Percentiles rank a stretch among this genome's conserved stretches.
phyloP scores from a whole-genome alignment of 228 moss, liverwort and hornwort genomes.

The Sphagnum magellanicum region DNA sequence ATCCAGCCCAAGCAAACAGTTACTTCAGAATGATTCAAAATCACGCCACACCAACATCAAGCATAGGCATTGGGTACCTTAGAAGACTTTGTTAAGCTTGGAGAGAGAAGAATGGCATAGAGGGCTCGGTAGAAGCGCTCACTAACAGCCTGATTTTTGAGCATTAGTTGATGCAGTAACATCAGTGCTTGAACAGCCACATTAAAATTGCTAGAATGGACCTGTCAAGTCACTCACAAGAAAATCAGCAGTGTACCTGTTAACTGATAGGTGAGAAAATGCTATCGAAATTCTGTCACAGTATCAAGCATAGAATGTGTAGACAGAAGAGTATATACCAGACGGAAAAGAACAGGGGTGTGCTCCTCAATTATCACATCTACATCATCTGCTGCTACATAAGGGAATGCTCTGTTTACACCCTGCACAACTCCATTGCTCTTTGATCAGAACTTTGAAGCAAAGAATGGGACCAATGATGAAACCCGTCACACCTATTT shows the following conservation, averaged over 20 bases:
- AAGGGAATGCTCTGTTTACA: constrained; percentile 97
- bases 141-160: constrained; percentile 86
- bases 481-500: too few relatives aligned
- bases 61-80: constrained; percentile 41
- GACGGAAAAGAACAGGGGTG: constrained; percentile 75
- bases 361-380: constrained; percentile 81
- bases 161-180: constrained; percentile 86
- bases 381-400: constrained; percentile 77
- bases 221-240: constrained; percentile 27
- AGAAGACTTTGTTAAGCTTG: constrained; percentile 70
- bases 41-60: neutral
- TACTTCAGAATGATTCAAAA: neutral
- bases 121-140: constrained; percentile 97
- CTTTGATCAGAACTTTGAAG: too few relatives aligned
- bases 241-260: neutral
- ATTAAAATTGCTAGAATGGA: constrained; percentile 91
- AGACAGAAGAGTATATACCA: constrained; percentile 34
- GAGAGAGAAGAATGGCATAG: constrained; percentile 80
- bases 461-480: too few relatives aligned
- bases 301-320: neutral
- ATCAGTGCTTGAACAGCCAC: constrained; percentile 96
- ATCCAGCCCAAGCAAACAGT: too few relatives aligned
- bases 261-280: too few relatives aligned
- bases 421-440: constrained; percentile 45
- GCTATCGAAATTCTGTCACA: too few relatives aligned